These are phyloP conservation scores for Astrothelium macrocarpum DNA, from an alignment of 495 filamentous ascomycete genomes.

Conservation along the genomic window DNA sequence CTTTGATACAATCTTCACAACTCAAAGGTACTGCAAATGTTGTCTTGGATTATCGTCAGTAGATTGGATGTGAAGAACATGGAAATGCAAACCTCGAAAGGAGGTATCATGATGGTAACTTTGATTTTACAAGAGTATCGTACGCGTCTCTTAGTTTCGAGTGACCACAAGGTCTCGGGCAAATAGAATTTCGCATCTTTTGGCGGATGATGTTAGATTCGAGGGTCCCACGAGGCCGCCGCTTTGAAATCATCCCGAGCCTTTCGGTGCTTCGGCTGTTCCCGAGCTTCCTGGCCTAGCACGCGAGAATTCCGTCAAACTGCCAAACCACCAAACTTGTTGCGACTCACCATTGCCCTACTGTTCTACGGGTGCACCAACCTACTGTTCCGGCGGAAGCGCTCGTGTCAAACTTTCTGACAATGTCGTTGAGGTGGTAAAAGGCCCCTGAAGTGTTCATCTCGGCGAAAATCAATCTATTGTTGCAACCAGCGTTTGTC, in stretches of 20 bases:
- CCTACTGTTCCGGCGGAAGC: not conserved
- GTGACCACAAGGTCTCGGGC: not conserved
- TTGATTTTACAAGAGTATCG: not conserved
- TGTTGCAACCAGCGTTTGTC: not conserved
- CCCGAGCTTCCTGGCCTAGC: not conserved
- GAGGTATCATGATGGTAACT: slow-evolving; percentile 2
- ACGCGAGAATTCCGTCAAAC: slow-evolving; percentile 1
- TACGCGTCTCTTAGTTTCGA: not conserved
- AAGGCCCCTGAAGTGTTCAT: not conserved
- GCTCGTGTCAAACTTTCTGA: not conserved
- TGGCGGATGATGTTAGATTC: not conserved
- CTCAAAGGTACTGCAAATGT: slow-evolving; percentile 91
- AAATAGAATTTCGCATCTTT: not conserved
- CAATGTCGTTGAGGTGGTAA: not conserved
- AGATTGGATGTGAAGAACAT: not conserved
- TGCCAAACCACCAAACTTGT: not conserved
- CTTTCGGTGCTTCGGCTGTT: not conserved
- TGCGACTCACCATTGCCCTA: not conserved
- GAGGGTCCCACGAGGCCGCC: not conserved
- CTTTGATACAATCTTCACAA: slow-evolving; percentile 78
- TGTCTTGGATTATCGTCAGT: slow-evolving; percentile 44
- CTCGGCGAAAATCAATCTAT: not conserved
- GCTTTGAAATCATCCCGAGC: not conserved
- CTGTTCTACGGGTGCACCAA: not conserved
- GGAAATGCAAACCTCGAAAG: slow-evolving; percentile 1